Conservation (phyloP, 2,329 filamentous ascomycete genomes). For the Stagonosporopsis cucurbitacearum region DNA sequence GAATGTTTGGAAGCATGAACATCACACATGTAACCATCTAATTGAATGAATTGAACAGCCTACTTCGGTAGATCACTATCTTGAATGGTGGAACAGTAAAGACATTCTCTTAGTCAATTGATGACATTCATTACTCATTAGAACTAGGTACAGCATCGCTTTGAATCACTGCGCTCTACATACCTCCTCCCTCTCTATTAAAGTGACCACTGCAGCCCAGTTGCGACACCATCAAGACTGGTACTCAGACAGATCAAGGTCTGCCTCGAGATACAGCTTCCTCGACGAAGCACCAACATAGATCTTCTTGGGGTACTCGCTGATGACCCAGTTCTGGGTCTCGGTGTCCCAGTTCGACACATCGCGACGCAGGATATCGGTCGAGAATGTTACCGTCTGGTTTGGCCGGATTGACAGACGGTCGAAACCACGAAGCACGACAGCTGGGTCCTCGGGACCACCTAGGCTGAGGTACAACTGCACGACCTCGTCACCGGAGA, state of each 20-base stretch:
- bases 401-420: constrained; percentile 75
- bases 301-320: constrained; percentile 63
- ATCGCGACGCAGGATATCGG: constrained; percentile 77
- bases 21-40: no score
- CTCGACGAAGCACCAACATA: constrained; percentile 66
- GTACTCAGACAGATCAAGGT: constrained; percentile 32
- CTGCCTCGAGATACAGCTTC: constrained; percentile 58
- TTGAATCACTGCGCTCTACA: neutral
- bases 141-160: constrained; percentile 5
- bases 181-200: neutral
- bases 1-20: no score
- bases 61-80: no score
- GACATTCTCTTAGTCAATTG: neutral
- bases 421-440: constrained; percentile 80
- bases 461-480: constrained; percentile 82
- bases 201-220: neutral
- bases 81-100: no score
- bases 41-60: no score
- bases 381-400: constrained; percentile 69
- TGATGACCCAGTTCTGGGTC: constrained; percentile 82
- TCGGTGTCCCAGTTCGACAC: constrained; percentile 84
- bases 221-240: constrained; percentile 2
- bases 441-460: constrained; percentile 71
- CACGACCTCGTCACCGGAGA: constrained; percentile 72
- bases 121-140: constrained; percentile 10